These are phyloP conservation scores for Diutina scorzettiae DNA, from an alignment of 1,139 yeast species.

Conservation along the genomic window DNA sequence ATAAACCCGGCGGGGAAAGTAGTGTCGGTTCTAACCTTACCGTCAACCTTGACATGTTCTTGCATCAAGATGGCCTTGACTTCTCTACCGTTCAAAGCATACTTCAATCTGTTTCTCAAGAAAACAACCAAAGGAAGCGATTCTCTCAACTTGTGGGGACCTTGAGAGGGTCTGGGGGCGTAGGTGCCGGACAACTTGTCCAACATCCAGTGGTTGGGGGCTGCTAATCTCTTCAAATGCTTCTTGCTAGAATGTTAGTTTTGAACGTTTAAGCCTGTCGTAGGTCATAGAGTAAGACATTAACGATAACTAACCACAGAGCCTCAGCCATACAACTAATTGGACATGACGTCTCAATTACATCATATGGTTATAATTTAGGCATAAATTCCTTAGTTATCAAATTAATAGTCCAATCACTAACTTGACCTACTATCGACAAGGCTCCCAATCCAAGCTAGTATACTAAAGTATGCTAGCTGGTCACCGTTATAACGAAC, in stretches of 20 bases:
- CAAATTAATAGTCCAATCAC: too few species aligned
- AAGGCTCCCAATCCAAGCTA: conserved; percentile 16
- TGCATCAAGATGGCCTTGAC: conserved; percentile 98
- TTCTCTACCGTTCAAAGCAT: conserved; percentile 99
- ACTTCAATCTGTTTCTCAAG: conserved; percentile 99
- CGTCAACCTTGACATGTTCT: conserved; percentile 98
- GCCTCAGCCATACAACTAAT: too few species aligned
- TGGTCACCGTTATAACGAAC: conserved; percentile 14
- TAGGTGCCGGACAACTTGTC: conserved; percentile 99
- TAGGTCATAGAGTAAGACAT: too few species aligned
- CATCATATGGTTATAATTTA: too few species aligned
- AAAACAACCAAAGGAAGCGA: conserved; percentile 96
- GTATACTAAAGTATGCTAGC: conserved; percentile 10
- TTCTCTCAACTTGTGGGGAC: conserved; percentile 99
- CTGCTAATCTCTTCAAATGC: conserved; percentile 97
- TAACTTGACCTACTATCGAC: conserved; percentile 20
- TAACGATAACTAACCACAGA: too few species aligned
- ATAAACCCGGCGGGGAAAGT: conserved; percentile 99
- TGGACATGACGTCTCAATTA: too few species aligned
- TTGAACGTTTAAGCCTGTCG: too few species aligned
- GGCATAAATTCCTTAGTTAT: too few species aligned
- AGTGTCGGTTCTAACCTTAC: conserved; percentile 97
- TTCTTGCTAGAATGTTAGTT: conserved; percentile 54
- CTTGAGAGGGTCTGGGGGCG: conserved; percentile 99
- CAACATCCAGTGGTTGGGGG: conserved; percentile 99